Evolutionary conservation across 352 stramenopile species (phyloP).

Genomic region (Pythium apleroticum): DNA sequence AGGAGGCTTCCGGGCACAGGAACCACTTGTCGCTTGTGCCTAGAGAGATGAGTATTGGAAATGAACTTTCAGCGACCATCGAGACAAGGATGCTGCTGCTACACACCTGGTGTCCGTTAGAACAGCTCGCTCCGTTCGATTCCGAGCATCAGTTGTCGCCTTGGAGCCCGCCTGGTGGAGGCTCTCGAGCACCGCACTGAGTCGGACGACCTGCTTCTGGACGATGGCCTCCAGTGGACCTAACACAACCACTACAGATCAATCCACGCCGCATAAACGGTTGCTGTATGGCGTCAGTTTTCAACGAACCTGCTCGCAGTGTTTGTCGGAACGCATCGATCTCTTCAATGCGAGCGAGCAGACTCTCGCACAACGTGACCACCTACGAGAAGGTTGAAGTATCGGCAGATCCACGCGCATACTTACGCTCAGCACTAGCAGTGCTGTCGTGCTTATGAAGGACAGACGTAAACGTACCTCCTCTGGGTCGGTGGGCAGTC

Average conservation of each 20-base stretch:
- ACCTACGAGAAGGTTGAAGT: constrained; percentile 17
- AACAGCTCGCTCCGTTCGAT: constrained; percentile 1
- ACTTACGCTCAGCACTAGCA: neutral
- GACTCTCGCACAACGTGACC: constrained; percentile 34
- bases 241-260: neutral
- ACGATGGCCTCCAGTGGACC: constrained; percentile 50
- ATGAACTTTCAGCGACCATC: too few relatives aligned
- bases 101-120: constrained; percentile 10
- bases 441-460: neutral
- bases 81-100: neutral
- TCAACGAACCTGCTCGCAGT: constrained; percentile 35
- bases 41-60: too few relatives aligned
- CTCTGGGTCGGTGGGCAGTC: constrained; percentile 12
- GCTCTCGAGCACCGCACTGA: constrained; percentile 34
- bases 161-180: constrained; percentile 24
- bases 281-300: too few relatives aligned
- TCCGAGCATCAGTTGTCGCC: neutral
- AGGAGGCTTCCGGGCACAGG: constrained; percentile 30
- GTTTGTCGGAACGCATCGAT: constrained; percentile 44
- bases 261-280: too few relatives aligned
- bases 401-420: neutral
- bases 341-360: constrained; percentile 41
- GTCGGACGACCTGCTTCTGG: constrained; percentile 39
- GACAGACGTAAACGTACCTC: constrained; percentile 18
- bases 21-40: constrained; percentile 16